phyloP scores from a whole-genome alignment of 768 basidiomycete species.

The Myochromella boudieri region DNA sequence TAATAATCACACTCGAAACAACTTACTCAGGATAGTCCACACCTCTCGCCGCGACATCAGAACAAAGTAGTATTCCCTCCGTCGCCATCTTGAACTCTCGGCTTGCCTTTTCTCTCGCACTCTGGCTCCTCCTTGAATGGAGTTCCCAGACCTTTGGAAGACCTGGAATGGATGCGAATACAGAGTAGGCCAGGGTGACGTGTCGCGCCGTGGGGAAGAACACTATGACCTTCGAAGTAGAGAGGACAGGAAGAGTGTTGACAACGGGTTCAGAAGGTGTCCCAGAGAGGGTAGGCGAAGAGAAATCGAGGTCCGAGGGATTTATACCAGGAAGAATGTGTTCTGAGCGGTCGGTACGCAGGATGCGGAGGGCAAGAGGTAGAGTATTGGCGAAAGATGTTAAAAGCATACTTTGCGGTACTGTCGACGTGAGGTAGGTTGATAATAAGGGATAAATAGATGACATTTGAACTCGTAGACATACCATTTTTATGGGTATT shows the following conservation, averaged over 20 bases:
- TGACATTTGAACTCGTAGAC: neutral
- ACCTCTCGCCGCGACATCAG: slow-evolving; percentile 62
- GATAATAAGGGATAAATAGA: neutral
- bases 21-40: slow-evolving; percentile 65
- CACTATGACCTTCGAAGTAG: slow-evolving; percentile 37
- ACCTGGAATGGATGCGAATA: slow-evolving; percentile 26
- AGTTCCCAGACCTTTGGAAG: slow-evolving; percentile 49
- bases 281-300: neutral
- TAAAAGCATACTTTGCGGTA: slow-evolving; percentile 45
- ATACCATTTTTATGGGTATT: slow-evolving; percentile 64
- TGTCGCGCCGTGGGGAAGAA: slow-evolving; percentile 72
- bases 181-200: slow-evolving; percentile 38
- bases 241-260: neutral
- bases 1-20: too few relatives aligned
- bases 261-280: neutral
- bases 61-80: slow-evolving; percentile 50
- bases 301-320: slow-evolving; percentile 11
- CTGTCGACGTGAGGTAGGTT: slow-evolving; percentile 25
- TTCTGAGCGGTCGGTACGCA: slow-evolving; percentile 32
- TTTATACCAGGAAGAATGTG: slow-evolving; percentile 32
- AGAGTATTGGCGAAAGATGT: slow-evolving; percentile 41
- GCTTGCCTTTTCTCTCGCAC: slow-evolving; percentile 45
- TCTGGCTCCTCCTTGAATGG: slow-evolving; percentile 57
- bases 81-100: slow-evolving; percentile 44
- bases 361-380: slow-evolving; percentile 37